A percentile compares a stretch with the other conserved stretches of the same genome.
phyloP scores from a whole-genome alignment of 179 eudicot species.

The Spergularia azorica region DNA sequence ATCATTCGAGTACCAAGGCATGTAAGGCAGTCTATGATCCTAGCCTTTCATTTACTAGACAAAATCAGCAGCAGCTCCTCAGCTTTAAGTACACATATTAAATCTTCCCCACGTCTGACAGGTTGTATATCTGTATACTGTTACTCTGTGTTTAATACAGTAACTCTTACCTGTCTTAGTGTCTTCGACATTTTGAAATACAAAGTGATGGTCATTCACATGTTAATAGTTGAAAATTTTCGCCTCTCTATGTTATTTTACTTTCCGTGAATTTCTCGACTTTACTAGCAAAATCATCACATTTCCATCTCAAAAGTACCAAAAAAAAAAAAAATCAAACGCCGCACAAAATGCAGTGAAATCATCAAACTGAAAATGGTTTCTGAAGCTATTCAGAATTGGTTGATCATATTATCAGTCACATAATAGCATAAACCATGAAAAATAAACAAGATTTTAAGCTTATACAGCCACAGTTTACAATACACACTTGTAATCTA shows the following conservation, averaged over 20 bases:
- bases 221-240: neutral
- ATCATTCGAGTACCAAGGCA: neutral
- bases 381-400: too few species aligned
- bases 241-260: too few species aligned
- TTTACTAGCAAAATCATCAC: too few species aligned
- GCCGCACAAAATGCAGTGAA: too few species aligned
- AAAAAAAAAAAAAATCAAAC: too few species aligned
- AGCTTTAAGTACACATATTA: neutral
- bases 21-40: constrained; percentile 8
- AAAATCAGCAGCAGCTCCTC: neutral
- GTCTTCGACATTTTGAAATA: constrained; percentile 1
- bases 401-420: too few species aligned
- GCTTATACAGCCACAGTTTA: neutral
- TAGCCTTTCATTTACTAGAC: neutral
- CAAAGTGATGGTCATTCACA: constrained; percentile 15
- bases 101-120: constrained; percentile 3
- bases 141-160: neutral
- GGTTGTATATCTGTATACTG: constrained; percentile 8
- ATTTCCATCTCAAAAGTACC: too few species aligned
- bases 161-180: neutral
- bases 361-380: too few species aligned
- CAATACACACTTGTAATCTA: neutral
- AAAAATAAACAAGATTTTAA: neutral
- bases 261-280: too few species aligned
- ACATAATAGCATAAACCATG: too few species aligned